Conservation (phyloP, 331 rosid genomes). For the Quercus phellos region DNA sequence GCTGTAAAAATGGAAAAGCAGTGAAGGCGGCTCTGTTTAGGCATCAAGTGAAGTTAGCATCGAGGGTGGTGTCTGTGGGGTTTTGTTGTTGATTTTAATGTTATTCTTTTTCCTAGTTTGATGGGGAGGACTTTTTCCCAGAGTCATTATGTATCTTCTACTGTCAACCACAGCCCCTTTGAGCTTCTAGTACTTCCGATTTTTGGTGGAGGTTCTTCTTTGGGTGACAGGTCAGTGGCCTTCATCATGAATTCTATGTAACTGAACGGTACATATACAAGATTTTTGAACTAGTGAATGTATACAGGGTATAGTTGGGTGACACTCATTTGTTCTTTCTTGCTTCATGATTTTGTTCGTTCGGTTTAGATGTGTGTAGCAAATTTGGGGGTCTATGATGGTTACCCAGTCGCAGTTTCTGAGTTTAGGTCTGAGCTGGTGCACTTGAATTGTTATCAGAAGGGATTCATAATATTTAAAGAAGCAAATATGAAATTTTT, state of each 20-base stretch:
- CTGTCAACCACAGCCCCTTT: constrained; percentile 38
- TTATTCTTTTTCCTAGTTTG: constrained; percentile 53
- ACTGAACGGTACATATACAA: constrained; percentile 54
- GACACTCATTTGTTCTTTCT: constrained; percentile 25
- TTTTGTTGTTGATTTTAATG: constrained; percentile 45
- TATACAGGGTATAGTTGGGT: constrained; percentile 73
- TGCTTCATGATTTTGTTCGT: constrained; percentile 32
- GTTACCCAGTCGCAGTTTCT: constrained; percentile 26
- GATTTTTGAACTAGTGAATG: constrained; percentile 74
- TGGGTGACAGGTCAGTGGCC: constrained; percentile 45
- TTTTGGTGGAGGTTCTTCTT: constrained; percentile 36
- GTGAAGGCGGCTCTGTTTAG: constrained; percentile 34
- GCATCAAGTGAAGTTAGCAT: constrained; percentile 41
- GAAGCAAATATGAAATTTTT: too few species aligned
- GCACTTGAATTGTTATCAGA: background rate
- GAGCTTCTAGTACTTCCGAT: constrained; percentile 36
- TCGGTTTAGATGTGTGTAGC: constrained; percentile 16
- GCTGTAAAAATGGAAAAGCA: constrained; percentile 34
- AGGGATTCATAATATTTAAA: background rate
- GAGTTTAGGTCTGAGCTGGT: constrained; percentile 21
- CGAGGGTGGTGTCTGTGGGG: constrained; percentile 43
- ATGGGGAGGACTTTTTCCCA: constrained; percentile 37
- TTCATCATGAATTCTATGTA: constrained; percentile 40
- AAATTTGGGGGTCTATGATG: constrained; percentile 35
- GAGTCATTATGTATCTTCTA: constrained; percentile 37